Evolutionary conservation across 2,329 filamentous ascomycete species (phyloP).

Genomic region (Sordariomycetes sp.): DNA sequence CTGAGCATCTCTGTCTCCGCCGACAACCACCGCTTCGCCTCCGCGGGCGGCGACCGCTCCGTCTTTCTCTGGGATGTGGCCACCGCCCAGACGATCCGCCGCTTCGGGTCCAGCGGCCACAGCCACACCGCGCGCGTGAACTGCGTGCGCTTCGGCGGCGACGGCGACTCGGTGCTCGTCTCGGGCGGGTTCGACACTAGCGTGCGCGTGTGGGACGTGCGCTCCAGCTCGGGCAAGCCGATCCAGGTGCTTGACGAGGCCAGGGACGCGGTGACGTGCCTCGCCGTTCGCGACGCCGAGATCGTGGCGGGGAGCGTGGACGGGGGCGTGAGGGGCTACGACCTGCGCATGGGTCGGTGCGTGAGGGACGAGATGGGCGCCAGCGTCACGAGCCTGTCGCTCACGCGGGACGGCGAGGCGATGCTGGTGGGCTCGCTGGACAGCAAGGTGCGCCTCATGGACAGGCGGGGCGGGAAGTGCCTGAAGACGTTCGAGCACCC

Average conservation of each 20-base stretch:
- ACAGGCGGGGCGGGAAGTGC: constrained; percentile 62
- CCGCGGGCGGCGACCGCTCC: constrained; percentile 78
- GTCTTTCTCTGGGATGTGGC: constrained; percentile 95
- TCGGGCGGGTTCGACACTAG: constrained; percentile 66
- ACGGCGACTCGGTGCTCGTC: constrained; percentile 61
- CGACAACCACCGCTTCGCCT: constrained; percentile 78
- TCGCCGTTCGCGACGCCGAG: constrained; percentile 38
- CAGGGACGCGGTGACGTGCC: constrained; percentile 51
- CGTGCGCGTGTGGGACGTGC: constrained; percentile 66
- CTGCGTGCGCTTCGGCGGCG: constrained; percentile 67
- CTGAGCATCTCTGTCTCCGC: constrained; percentile 64
- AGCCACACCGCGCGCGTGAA: constrained; percentile 70
- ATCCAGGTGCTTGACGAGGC: constrained; percentile 67
- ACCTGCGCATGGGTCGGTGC: constrained; percentile 64
- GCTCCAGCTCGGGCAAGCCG: constrained; percentile 42
- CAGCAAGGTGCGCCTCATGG: constrained; percentile 68
- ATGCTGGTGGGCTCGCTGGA: constrained; percentile 69
- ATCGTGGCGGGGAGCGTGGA: constrained; percentile 75
- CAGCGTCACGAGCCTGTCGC: constrained; percentile 63
- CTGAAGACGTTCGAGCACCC: constrained; percentile 59
- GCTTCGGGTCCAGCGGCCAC: constrained; percentile 52
- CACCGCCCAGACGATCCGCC: constrained; percentile 63
- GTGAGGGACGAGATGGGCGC: constrained; percentile 60
- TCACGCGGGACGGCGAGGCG: constrained; percentile 63
- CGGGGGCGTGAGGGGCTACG: constrained; percentile 71